A percentile compares a stretch with the other conserved stretches of the same genome.
phyloP scores from a whole-genome alignment of 1,284 basidiomycete species.

The Cerrena zonata region DNA sequence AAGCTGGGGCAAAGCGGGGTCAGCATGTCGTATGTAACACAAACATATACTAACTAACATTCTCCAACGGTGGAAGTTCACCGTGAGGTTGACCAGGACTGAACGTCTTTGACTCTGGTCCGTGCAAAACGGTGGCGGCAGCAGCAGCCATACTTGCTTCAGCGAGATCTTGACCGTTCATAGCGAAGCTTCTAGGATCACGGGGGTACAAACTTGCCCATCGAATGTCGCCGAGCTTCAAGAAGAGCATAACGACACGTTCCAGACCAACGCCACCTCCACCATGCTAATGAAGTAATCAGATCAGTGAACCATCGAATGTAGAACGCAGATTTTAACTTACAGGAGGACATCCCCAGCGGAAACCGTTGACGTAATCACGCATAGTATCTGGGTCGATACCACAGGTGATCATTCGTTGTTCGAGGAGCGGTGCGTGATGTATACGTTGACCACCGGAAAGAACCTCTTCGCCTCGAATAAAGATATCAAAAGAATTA shows the following conservation, averaged over 20 bases:
- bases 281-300: constrained; percentile 18
- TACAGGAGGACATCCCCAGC: constrained; percentile 57
- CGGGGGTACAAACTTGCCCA: constrained; percentile 62
- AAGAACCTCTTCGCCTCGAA: constrained; percentile 70
- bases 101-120: constrained; percentile 28
- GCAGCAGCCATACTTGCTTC: constrained; percentile 25
- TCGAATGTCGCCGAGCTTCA: constrained; percentile 60
- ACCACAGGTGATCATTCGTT: constrained; percentile 49
- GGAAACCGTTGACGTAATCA: constrained; percentile 64
- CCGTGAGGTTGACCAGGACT: constrained; percentile 20
- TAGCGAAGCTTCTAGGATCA: constrained; percentile 46
- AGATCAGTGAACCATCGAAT: background rate
- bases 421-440: constrained; percentile 50
- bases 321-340: constrained; percentile 9
- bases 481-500: constrained; percentile 74
- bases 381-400: constrained; percentile 51
- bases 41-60: constrained; percentile 19
- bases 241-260: constrained; percentile 60
- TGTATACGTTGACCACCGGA: constrained; percentile 69
- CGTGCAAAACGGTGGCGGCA: constrained; percentile 25
- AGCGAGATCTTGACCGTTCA: constrained; percentile 22
- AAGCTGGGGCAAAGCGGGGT: constrained; percentile 23
- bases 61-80: constrained; percentile 30
- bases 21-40: background rate
- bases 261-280: constrained; percentile 44